Conservation (phyloP, 108 stramenopile species). For the Skeletonema costatum region DNA sequence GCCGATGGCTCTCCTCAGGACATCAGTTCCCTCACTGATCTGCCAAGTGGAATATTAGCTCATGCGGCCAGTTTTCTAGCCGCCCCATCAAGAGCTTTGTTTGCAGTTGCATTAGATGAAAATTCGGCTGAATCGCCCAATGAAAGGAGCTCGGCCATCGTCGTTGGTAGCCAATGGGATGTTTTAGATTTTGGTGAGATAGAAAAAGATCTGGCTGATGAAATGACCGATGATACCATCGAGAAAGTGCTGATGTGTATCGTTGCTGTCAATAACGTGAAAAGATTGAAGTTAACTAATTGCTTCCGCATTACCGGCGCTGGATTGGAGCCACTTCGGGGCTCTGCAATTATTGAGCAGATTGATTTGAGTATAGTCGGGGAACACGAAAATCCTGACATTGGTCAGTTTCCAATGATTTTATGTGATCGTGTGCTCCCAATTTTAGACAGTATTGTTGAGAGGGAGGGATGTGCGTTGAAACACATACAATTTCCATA, state of each 20-base stretch:
- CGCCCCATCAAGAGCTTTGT: background rate
- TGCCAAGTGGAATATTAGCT: too few relatives aligned
- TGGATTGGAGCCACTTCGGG: slow-evolving; percentile 9
- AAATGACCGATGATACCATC: slow-evolving; percentile 4
- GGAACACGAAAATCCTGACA: background rate
- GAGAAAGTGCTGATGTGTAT: background rate
- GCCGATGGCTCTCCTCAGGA: too few relatives aligned
- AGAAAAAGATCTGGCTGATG: background rate
- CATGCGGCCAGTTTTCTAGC: background rate
- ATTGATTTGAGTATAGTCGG: slow-evolving; percentile 11
- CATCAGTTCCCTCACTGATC: too few relatives aligned
- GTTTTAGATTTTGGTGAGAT: slow-evolving; percentile 15
- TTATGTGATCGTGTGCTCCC: background rate
- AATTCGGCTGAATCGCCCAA: background rate
- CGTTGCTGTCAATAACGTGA: slow-evolving; percentile 8
- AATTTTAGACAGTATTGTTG: slow-evolving; percentile 2
- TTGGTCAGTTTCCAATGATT: background rate
- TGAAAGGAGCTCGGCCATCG: background rate
- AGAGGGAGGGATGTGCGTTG: background rate
- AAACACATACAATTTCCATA: background rate
- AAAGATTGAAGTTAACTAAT: slow-evolving; percentile 10
- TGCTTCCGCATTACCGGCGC: slow-evolving; percentile 7
- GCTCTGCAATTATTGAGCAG: background rate
- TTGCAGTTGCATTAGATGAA: background rate
- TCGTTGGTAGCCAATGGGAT: background rate